Percentiles rank a stretch among this genome's conserved stretches.
phyloP scores from a whole-genome alignment of 768 basidiomycete genomes.

The Amanita pseudoporphyria region DNA sequence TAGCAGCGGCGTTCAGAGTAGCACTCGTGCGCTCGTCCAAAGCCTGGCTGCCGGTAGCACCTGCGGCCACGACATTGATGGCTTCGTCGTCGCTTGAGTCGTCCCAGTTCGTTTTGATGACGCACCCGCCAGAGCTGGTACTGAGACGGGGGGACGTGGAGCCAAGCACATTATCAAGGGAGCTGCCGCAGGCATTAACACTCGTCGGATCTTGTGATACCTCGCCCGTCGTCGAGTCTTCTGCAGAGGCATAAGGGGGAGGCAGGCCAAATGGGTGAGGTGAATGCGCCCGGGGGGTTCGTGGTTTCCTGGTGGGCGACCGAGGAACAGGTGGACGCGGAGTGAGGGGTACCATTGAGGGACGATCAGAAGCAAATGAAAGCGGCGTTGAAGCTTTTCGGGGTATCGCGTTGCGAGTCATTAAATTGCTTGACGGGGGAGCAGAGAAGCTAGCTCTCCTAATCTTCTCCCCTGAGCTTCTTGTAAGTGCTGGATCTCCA shows the following conservation, averaged over 20 bases:
- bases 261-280: slow-evolving; percentile 43
- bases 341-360: slow-evolving; percentile 20
- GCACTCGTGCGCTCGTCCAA: slow-evolving; percentile 79
- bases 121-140: slow-evolving; percentile 27
- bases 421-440: slow-evolving; percentile 25
- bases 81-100: slow-evolving; percentile 84
- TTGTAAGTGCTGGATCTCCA: slow-evolving; percentile 22
- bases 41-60: slow-evolving; percentile 70
- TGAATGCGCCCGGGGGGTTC: slow-evolving; percentile 18
- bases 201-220: slow-evolving; percentile 9
- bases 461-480: slow-evolving; percentile 36
- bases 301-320: slow-evolving; percentile 18
- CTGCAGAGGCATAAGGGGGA: slow-evolving; percentile 45
- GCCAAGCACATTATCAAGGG: slow-evolving; percentile 49
- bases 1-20: slow-evolving; percentile 25
- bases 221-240: not conserved
- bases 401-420: slow-evolving; percentile 20
- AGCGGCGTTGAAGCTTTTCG: slow-evolving; percentile 28
- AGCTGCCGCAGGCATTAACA: slow-evolving; percentile 41
- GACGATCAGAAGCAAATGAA: slow-evolving; percentile 22
- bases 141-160: slow-evolving; percentile 4
- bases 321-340: slow-evolving; percentile 20
- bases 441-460: slow-evolving; percentile 42
- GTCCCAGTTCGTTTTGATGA: slow-evolving; percentile 58
- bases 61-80: slow-evolving; percentile 74